Evolutionary conservation across 2,329 filamentous ascomycete species (phyloP), one percentile per base, ranked within the genome.

Genomic region (Aspergillus fructus): DNA sequence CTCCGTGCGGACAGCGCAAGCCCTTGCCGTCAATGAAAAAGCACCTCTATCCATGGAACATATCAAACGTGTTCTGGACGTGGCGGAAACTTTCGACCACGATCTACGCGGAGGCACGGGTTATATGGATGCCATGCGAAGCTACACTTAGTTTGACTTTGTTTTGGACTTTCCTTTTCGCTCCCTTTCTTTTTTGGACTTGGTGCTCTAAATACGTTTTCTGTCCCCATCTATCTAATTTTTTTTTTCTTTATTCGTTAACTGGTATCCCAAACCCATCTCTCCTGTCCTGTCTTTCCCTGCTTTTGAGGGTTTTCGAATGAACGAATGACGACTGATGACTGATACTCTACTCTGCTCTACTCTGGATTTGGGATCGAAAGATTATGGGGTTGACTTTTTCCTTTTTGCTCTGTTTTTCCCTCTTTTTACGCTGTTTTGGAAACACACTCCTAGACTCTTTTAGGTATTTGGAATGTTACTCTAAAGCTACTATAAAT

Each of bases 71-170:
- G 90, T 96, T 12, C 81, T 96, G n/a, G 89, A 92, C 43, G 90
- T 96, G 2, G 88, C 89, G 23, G 87, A 90, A 72, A 89, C 85
- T 37, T 96, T 96, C 72, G 89, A 93, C 62, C 83, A 87, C 30
- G 91, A 96, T 70, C 79, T 96, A 50, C 91, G 89, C 71, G 92
- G 91, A 5, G 91, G 91, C 0, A 81, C 84, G 0, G 91, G 91
- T 0, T 96, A 91, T 65, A 79, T 89, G 63, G 91, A 94, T 70
- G 90, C 90, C 0, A 93, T 94, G 91, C 82, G 89, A 63, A 90
- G 88, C 68, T 94, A 94, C 66, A 78, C 76, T 39, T 78, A 69
- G 60, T 39, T 13, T 49, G 23, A 8, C 39, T 21, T 27, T 45
- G 3, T 8, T 24, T 41, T 42, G 2, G 17, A 11, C 45, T 30